Base-by-base conservation (phyloP, 768 basidiomycete genomes). In the Tricholomella constricta region DNA sequence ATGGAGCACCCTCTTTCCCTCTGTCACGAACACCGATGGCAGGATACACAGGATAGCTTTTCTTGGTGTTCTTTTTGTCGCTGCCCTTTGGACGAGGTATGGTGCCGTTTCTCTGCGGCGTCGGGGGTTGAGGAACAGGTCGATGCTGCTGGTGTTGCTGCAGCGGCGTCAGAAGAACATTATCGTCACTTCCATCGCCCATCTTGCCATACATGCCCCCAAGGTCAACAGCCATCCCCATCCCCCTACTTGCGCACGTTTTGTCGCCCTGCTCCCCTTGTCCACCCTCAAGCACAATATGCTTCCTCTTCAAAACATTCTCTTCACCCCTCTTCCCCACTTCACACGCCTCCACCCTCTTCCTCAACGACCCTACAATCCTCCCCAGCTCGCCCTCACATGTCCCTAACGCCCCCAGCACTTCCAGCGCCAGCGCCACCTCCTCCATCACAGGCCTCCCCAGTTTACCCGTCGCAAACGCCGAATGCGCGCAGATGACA, bases 401-500 rank as follows among this genome's bases (percentile, higher is more conserved):
- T 22, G 48, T 32, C 6, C 46, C 57, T 41, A 60, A 57, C 14
- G 32, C 54, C 37, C 48, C 53, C 1, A 73, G 56, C 22, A 70
- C 48, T 25, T 65, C 64, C 26, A 73, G 48, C 0, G 66, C 69
- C 4, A 50, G 38, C 5, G 19, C 47, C 8, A 68, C 65, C 55
- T 67, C 68, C 25, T 67, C 69, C 54, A 64, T 47, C 8, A 45
- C 57, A 15, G 54, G 22, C 34, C 58, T 58, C 17, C 52, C 55
- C 9, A 38, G 29, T 20, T 60, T 56, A 11, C 55, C 77, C 47
- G 79, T 76, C 49, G 78, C 62, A 41, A 88, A 74, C 49, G 79
- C 80, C 7, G 82, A 78, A 62, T 86, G 80, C 7, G 84, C 84
- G 56, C 84, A 85, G 12, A 83, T 73, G 17, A 88, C 78, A 4